Evolutionary conservation across 148 eudicot species (phyloP).

Genomic region (Cornus florida): DNA sequence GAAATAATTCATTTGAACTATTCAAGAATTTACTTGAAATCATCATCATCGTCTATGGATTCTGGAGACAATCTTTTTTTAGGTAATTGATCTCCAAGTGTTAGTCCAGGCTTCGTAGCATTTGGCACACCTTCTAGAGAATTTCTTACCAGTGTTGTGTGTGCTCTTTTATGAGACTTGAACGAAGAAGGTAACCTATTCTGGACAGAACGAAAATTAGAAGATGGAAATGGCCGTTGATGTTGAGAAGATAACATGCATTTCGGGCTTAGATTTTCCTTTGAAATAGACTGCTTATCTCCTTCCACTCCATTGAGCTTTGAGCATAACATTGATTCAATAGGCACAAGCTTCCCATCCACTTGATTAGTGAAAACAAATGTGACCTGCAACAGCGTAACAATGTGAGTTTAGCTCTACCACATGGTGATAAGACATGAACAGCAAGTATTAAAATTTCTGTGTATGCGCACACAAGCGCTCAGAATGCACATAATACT

Average conservation of each 20-base stretch:
- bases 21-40: constrained; percentile 28
- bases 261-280: constrained; percentile 23
- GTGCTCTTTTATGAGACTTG: constrained; percentile 27
- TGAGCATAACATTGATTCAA: constrained; percentile 55
- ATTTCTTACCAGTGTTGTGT: constrained; percentile 27
- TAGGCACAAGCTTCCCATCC: constrained; percentile 87
- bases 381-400: constrained; percentile 61
- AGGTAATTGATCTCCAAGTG: constrained; percentile 51
- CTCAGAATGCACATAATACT: not conserved
- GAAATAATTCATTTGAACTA: not conserved
- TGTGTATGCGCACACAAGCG: not conserved
- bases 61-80: constrained; percentile 52
- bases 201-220: constrained; percentile 20
- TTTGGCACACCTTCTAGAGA: constrained; percentile 45
- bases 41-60: constrained; percentile 28
- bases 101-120: constrained; percentile 41
- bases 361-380: constrained; percentile 95
- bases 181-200: constrained; percentile 24
- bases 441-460: not conserved
- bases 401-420: not conserved
- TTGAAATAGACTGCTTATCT: constrained; percentile 18
- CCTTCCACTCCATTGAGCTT: constrained; percentile 24
- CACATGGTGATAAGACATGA: not conserved
- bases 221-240: constrained; percentile 20
- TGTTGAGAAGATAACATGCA: constrained; percentile 23